These are phyloP conservation scores for Globisporangium megalacanthum DNA, from an alignment of 352 stramenopile species.

Conservation along the genomic window DNA sequence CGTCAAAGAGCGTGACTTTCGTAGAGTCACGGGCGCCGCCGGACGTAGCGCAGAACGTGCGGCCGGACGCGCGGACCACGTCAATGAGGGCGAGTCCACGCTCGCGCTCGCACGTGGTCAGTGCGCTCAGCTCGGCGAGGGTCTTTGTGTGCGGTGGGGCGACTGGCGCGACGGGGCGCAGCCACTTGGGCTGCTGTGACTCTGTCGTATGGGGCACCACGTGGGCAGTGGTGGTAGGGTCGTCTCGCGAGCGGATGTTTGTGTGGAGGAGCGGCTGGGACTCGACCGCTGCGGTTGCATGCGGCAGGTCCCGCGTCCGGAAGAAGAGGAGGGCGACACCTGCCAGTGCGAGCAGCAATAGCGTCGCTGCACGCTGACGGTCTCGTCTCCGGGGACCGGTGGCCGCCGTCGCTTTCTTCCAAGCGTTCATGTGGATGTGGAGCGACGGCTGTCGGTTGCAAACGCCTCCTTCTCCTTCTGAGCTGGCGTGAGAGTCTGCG, in stretches of 20 bases:
- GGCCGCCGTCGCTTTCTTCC: too few species aligned
- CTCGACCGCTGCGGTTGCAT: not conserved
- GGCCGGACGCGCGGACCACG: constrained; percentile 3
- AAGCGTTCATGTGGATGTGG: too few species aligned
- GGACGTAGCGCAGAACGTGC: constrained; percentile 2
- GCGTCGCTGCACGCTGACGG: not conserved
- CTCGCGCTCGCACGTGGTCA: constrained; percentile 7
- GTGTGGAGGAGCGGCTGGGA: not conserved
- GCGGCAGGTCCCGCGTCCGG: not conserved
- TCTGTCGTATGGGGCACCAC: too few species aligned
- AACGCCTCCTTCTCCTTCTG: too few species aligned
- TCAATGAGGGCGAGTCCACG: constrained; percentile 8
- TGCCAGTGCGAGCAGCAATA: not conserved
- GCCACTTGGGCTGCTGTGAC: not conserved
- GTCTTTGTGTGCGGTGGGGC: not conserved
- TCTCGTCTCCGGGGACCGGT: not conserved
- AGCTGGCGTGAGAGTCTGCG: too few species aligned
- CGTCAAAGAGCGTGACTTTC: constrained; percentile 7
- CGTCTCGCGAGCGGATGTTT: too few species aligned
- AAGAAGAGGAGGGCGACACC: not conserved
- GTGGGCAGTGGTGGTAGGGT: too few species aligned
- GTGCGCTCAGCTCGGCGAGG: constrained; percentile 2
- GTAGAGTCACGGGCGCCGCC: not conserved
- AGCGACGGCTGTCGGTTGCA: too few species aligned
- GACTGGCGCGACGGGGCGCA: not conserved